Percentiles rank a stretch among this genome's conserved stretches.
These are phyloP conservation scores for Trichoderma asperelloides DNA, from an alignment of 495 filamentous ascomycete genomes.

Conservation along the genomic window DNA sequence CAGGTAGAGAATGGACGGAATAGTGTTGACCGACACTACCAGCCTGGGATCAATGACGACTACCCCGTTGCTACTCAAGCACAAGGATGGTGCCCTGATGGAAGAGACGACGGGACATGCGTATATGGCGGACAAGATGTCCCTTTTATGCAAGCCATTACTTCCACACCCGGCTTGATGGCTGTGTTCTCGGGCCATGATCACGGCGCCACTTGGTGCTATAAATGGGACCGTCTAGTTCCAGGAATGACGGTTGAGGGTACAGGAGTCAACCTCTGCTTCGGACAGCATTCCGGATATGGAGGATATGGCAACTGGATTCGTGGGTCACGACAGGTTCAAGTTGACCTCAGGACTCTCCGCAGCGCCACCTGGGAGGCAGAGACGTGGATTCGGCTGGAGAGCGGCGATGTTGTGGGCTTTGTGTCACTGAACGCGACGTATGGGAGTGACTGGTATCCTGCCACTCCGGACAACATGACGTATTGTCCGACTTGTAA, in stretches of 20 bases:
- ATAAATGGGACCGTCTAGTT: conserved; percentile 30
- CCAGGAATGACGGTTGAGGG: conserved; percentile 24
- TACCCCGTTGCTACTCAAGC: conserved; percentile 40
- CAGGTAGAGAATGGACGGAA: conserved; percentile 29
- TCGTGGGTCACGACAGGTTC: conserved; percentile 51
- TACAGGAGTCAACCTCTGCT: conserved; percentile 47
- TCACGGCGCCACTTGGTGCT: conserved; percentile 61
- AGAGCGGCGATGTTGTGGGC: conserved; percentile 47
- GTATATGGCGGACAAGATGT: conserved; percentile 47
- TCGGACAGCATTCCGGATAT: conserved; percentile 62
- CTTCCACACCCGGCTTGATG: conserved; percentile 47
- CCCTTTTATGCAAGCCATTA: conserved; percentile 56
- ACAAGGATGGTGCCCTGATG: conserved; percentile 42
- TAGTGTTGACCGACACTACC: conserved; percentile 27
- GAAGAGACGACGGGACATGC: conserved; percentile 27
- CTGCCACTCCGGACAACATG: conserved; percentile 29
- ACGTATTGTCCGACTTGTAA: conserved; percentile 19
- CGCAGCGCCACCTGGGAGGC: conserved; percentile 27
- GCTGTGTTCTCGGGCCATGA: conserved; percentile 63
- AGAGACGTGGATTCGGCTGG: conserved; percentile 59
- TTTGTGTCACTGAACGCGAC: conserved; percentile 58
- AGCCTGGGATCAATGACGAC: conserved; percentile 63
- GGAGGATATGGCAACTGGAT: conserved; percentile 61
- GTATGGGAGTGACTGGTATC: conserved; percentile 54
- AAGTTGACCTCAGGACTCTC: conserved; percentile 31